Percentiles rank a stretch among this genome's conserved stretches.
Evolutionary conservation across 1,284 basidiomycete species (phyloP).

Genomic region (Ustilago curta): DNA sequence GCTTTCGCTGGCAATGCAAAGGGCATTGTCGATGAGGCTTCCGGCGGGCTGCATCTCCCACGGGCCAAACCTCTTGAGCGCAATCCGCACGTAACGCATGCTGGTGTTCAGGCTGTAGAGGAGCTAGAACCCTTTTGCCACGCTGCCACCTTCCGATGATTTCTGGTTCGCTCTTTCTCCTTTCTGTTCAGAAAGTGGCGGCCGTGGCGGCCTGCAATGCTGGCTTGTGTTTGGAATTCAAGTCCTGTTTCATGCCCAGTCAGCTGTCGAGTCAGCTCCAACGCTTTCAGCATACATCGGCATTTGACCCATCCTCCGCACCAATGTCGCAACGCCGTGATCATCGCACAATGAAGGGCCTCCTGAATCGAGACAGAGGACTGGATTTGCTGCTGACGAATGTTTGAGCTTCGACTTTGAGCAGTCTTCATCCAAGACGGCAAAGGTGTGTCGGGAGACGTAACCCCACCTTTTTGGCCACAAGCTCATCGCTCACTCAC

Average conservation of each 20-base stretch:
- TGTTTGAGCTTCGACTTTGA: no score
- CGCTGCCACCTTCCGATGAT: neutral
- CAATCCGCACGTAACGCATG: neutral
- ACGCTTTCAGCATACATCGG: neutral
- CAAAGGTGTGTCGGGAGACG: no score
- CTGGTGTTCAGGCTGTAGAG: neutral
- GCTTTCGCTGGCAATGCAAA: neutral
- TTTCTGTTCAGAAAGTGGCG: neutral
- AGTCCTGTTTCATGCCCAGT: slow-evolving; percentile 3
- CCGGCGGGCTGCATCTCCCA: neutral
- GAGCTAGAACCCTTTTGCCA: neutral
- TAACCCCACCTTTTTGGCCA: no score
- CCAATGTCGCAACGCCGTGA: no score
- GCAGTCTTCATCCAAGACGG: no score
- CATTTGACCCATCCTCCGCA: no score
- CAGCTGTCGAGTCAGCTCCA: neutral
- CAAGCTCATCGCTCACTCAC: no score
- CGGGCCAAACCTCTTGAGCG: neutral
- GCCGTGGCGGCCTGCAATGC: neutral
- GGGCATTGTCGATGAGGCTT: neutral
- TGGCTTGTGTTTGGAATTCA: neutral
- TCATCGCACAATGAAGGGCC: no score
- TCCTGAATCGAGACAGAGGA: no score
- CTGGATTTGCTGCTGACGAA: no score
- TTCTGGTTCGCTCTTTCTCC: no score